Evolutionary conservation across 2,329 filamentous ascomycete species (phyloP), one percentile per base, ranked within the genome.

Genomic region (Curvularia sp.): DNA sequence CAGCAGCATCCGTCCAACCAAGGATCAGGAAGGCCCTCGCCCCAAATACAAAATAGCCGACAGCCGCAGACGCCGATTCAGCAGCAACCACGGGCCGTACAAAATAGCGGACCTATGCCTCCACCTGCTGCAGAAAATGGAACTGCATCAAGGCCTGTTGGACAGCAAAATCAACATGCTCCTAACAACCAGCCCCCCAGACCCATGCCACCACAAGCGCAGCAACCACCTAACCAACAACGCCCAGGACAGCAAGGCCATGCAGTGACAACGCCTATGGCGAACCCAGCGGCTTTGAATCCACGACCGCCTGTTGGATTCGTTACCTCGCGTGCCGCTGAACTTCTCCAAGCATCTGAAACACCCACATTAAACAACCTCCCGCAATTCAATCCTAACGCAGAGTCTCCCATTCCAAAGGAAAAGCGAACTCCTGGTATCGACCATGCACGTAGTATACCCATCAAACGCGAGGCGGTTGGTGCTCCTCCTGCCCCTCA

Each of bases 391-490:
- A 81, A 83, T 45, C 81, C 81, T 4, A 77, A 82, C 52, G 78
- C 73, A 12, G 81, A 83, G 49, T 81, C 78, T 60, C 93, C 93
- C 0, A 95, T 75, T 15, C 93, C 0, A 93, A 97, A 71, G 87
- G 92, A 60, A 2, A 58, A 75, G 52, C 93, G 94, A 73, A 97
- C 94, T 0, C 90, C 90, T 0, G 93, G 93, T 2, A 85, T 97
- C 38, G 92, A 97, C 70, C 92, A 96, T 71, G 87, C 80, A 21
- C 89, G 86, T 50, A 93, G 90, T 4, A 88, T 89, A 51, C 92
- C 93, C 0, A 79, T 97, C 1, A 84, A 83, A 3, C 85, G 83
- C 61, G 82, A 81, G 39, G 67, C 71, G 27, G 64, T 76, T 36
- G 62, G 62, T 9, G 64, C 63, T 9, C 67, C 67, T 0, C 62